Evolutionary conservation across 345 rosid species (phyloP), one percentile per base, ranked within the genome.

Genomic region (Carallia brachiata): DNA sequence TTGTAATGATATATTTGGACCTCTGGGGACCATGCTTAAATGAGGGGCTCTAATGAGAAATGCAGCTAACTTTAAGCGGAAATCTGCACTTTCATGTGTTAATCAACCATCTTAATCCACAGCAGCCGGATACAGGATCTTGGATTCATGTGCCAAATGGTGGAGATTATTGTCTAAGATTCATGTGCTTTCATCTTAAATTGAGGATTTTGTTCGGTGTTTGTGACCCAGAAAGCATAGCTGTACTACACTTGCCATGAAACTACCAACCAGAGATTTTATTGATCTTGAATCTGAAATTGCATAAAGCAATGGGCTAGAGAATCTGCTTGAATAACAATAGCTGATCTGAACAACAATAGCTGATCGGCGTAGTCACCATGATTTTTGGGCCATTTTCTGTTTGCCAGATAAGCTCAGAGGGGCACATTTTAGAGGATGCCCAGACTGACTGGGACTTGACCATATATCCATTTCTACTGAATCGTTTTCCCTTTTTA

Each of bases 51-150:
- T 15, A 56, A 36, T 67, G 8, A 13, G 19, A 47, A 71, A 40
- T 63, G 27, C 56, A 47, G 32, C 52, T 67, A 10, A 68, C 50
- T n/a, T 62, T 54, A 50, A 58, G 52, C 18, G 37, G 52, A 36
- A n/a, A 28, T 44, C 50, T 44, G 50, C 50, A 12, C 50, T 12
- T 12, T 15, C 17, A 3, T 15, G 5, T 12, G 17, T 44, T 44
- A 10, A 4, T 1, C 50, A 44, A 44, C 16, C 16, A 44, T 2
- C 50, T 44, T 44, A 44, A 44, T 44, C 50, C 50, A 12, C 17
- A 44, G 12, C 50, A 44, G 50, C 16, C 12, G 4, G 50, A 44
- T 10, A 44, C 50, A 12, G 17, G 10, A 44, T 44, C 17, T 44
- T 44, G 50, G 16, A 44, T 44, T 44, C 50, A 44, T 12, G 50